Evolutionary conservation across 116 monocot genomes (phyloP).

Genomic region (Papilionanthe hybrid): DNA sequence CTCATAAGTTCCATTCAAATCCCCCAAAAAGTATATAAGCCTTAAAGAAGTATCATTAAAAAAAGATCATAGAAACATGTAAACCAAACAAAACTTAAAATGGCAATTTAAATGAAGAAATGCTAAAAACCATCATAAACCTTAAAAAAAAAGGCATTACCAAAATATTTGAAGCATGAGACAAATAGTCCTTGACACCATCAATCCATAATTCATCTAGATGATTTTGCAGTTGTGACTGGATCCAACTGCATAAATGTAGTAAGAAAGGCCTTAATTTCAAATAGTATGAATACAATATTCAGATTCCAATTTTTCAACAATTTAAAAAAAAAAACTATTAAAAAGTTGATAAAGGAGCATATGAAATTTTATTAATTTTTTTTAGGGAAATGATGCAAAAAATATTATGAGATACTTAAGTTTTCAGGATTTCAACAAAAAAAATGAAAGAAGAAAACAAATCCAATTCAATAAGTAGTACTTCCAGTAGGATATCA

Average conservation of each 20-base stretch:
- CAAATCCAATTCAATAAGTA: background rate
- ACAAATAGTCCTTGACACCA: slow-evolving; percentile 73
- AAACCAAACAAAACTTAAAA: background rate
- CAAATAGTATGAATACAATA: background rate
- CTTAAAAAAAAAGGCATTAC: slow-evolving; percentile 24
- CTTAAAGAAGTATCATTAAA: background rate
- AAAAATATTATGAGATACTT: background rate
- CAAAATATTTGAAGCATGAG: slow-evolving; percentile 76
- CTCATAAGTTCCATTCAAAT: no score
- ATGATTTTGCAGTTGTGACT: slow-evolving; percentile 82
- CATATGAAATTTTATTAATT: background rate
- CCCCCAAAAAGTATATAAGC: background rate
- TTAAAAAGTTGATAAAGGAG: background rate
- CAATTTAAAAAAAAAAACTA: background rate
- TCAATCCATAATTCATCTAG: slow-evolving; percentile 95
- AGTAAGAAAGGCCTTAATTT: background rate
- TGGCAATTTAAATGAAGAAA: background rate
- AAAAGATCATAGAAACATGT: background rate
- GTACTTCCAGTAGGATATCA: background rate
- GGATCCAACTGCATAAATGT: slow-evolving; percentile 71
- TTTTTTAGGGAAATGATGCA: background rate
- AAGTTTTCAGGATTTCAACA: background rate
- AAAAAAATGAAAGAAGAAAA: background rate
- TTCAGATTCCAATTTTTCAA: background rate
- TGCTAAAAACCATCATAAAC: background rate